Base-by-base conservation (phyloP, 2,329 filamentous ascomycete genomes). In the Cytospora piceicola region DNA sequence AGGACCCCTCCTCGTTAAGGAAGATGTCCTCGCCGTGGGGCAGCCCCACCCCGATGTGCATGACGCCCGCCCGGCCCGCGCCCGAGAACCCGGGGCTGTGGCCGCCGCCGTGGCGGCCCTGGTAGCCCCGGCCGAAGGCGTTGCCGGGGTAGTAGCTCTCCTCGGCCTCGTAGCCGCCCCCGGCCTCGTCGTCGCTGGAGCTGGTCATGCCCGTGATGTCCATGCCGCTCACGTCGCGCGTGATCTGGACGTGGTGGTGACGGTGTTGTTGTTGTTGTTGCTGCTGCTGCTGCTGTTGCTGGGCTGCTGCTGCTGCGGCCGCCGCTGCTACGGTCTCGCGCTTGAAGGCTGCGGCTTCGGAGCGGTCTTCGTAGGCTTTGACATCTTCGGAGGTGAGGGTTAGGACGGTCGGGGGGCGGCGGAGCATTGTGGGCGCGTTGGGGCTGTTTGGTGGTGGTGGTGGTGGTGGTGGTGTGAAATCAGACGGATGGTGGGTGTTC, bases 381-480 rank as follows among this genome's bases (percentile, higher is more conserved):
- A 92, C 82, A 75, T 93, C 90, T 73, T 91, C 88, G 57, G 86
- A 81, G 2, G 89, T 92, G 69, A 92, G 84, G 63, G 83, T 81
- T 68, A 93, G 85, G 17, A 85, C 85, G 56, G 90, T 93, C 14
- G 90, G 84, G 20, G 86, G 84, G 55, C 90, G 74, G 63, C 76
- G 76, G n/a, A 77, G 73, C 76, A 79, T 76, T 27, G 42, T 58
- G 32, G 3, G 51, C 15, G n/a, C 17, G 5, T 24, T 36, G 52
- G 27, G 11, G n/a, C 9, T 49, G 52, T 36, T 36, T 12, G 32
- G 32, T 8, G 32, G 15, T 42, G 52, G 22, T 27, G 32, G 22
- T 24, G 46, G 24, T 14, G n/a, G 9, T 24, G 46, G 46, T 12
- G n/a, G n/a, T 36, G 11, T 34, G 3, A 29, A 29, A 34, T 4